Conservation (phyloP, 768 basidiomycete species). For the Russula olivacea region DNA sequence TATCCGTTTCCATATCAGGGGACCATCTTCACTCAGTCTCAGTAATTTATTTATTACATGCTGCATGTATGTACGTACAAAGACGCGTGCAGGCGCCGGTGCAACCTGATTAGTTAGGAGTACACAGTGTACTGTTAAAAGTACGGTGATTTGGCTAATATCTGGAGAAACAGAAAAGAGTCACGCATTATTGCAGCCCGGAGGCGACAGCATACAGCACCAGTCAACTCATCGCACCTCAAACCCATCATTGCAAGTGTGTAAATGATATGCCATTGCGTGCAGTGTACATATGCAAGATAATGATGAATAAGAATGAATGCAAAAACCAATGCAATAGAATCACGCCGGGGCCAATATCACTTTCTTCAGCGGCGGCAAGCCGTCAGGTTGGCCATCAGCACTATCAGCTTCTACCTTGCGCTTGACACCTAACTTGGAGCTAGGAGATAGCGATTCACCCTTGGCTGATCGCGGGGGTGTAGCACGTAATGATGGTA, state of each 20-base stretch:
- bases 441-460: constrained; percentile 48
- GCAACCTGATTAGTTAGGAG: too few relatives aligned
- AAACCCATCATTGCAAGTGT: neutral
- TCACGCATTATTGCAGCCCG: too few relatives aligned
- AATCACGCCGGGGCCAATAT: constrained; percentile 33
- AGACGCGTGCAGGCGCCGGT: too few relatives aligned
- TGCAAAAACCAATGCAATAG: constrained; percentile 7
- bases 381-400: constrained; percentile 38
- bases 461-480: constrained; percentile 32
- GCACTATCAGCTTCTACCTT: constrained; percentile 51
- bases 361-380: constrained; percentile 64
- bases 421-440: constrained; percentile 61
- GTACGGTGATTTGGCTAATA: too few relatives aligned
- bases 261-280: constrained; percentile 21
- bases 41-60: too few relatives aligned
- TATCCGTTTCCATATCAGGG: neutral
- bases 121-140: too few relatives aligned
- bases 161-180: too few relatives aligned
- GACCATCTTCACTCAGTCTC: neutral
- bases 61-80: too few relatives aligned
- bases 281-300: constrained; percentile 24
- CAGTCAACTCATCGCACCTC: too few relatives aligned
- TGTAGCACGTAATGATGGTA: constrained; percentile 33
- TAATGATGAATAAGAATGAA: constrained; percentile 22
- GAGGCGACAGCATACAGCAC: too few relatives aligned